A percentile compares a stretch with the other conserved stretches of the same genome.
These are phyloP conservation scores for Colletotrichum destructivum DNA, from an alignment of 2,329 filamentous ascomycete species.

Conservation along the genomic window DNA sequence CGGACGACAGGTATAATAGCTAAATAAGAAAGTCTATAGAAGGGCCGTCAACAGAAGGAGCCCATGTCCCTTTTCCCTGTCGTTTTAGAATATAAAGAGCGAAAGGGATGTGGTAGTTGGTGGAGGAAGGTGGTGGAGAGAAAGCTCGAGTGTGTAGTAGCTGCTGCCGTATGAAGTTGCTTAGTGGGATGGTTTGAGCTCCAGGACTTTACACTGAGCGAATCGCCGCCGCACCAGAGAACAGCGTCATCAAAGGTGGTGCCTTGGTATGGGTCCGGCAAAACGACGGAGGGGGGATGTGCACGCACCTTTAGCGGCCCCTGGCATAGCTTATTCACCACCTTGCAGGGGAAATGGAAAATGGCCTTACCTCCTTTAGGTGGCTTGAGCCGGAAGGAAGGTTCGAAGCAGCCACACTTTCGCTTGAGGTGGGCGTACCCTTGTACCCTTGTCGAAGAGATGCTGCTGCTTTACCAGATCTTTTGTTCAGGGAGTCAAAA, in stretches of 20 bases:
- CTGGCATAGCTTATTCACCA: constrained; percentile 39
- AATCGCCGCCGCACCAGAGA: constrained; percentile 23
- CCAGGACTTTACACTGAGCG: constrained; percentile 23
- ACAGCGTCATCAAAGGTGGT: constrained; percentile 43
- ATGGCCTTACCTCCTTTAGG: constrained; percentile 7
- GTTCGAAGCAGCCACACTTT: constrained; percentile 32
- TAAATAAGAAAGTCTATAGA: constrained; percentile 26
- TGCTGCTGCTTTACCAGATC: constrained; percentile 33
- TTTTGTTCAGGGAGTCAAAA: too few species aligned
- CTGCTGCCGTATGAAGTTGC: constrained; percentile 17
- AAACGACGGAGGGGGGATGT: constrained; percentile 33
- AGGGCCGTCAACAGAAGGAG: constrained; percentile 5
- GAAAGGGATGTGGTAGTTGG: constrained; percentile 21
- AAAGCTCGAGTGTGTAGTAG: constrained; percentile 25
- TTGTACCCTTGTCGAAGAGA: constrained; percentile 8
- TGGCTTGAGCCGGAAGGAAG: constrained; percentile 16
- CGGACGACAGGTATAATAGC: constrained; percentile 3
- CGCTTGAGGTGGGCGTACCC: constrained; percentile 16
- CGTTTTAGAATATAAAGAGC: not conserved
- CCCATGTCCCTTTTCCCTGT: constrained; percentile 14
- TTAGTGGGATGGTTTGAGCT: constrained; percentile 33
- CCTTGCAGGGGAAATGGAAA: constrained; percentile 14
- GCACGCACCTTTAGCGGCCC: constrained; percentile 30
- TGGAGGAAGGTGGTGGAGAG: constrained; percentile 18
- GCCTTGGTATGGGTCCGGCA: constrained; percentile 43